A percentile compares a stretch with the other conserved stretches of the same genome.
These are phyloP conservation scores for Aaosphaeria pasadenensis DNA, from an alignment of 2,329 filamentous ascomycete species.

Conservation along the genomic window DNA sequence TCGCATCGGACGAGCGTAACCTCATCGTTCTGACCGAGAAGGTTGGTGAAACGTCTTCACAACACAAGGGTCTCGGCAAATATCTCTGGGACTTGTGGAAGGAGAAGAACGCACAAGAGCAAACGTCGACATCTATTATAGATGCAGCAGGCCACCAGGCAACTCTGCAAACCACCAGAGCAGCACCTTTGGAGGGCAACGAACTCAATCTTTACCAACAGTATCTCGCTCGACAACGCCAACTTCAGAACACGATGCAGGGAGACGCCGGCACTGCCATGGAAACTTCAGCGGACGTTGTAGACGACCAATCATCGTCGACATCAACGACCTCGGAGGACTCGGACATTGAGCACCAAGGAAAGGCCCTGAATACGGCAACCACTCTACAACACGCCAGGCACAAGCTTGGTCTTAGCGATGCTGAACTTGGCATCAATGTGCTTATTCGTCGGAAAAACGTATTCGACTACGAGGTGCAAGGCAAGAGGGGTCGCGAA, in stretches of 20 bases:
- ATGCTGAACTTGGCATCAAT: conserved; percentile 89
- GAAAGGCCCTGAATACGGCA: conserved; percentile 85
- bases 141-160: conserved; percentile 57
- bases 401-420: conserved; percentile 74
- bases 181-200: conserved; percentile 66
- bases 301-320: conserved; percentile 81
- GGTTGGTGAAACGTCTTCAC: conserved; percentile 43
- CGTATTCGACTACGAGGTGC: conserved; percentile 90
- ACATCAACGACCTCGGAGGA: conserved; percentile 85
- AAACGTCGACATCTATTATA: conserved; percentile 53
- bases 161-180: conserved; percentile 39
- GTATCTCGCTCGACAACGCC: conserved; percentile 83
- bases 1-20: conserved; percentile 77
- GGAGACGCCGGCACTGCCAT: conserved; percentile 60
- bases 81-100: conserved; percentile 66
- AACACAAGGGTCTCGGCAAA: conserved; percentile 55
- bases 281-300: conserved; percentile 68
- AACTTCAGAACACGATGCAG: conserved; percentile 79
- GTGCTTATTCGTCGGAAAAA: conserved; percentile 84
- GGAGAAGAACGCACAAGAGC: conserved; percentile 23
- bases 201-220: conserved; percentile 85
- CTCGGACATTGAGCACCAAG: conserved; percentile 85
- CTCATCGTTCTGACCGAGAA: conserved; percentile 84
- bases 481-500: conserved; percentile 87
- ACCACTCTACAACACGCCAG: conserved; percentile 80